Percentiles rank a stretch among this genome's conserved stretches.
Conservation (phyloP, 2,329 filamentous ascomycete genomes). For the Apiospora arundinis region DNA sequence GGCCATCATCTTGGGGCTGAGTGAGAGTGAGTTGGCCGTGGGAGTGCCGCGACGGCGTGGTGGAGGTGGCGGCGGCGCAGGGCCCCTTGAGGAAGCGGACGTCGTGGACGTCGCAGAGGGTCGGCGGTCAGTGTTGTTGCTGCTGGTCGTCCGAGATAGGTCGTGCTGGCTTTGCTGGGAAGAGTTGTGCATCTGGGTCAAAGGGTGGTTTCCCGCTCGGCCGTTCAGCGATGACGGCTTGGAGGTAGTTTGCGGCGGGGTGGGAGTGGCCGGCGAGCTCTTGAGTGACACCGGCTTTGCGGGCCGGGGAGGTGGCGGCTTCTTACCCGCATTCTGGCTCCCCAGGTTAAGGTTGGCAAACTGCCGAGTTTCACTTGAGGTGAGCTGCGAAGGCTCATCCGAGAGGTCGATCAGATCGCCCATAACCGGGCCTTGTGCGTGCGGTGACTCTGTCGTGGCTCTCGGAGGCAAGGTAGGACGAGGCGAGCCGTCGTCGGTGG, state of each 20-base stretch:
- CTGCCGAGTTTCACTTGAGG: slow-evolving; percentile 42
- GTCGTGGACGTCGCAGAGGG: slow-evolving; percentile 26
- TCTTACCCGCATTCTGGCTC: slow-evolving; percentile 30
- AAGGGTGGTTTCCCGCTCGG: slow-evolving; percentile 40
- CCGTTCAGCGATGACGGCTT: slow-evolving; percentile 37
- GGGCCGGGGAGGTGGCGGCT: slow-evolving; percentile 58
- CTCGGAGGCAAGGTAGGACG: slow-evolving; percentile 45
- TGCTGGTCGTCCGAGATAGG: slow-evolving; percentile 25
- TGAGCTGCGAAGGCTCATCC: slow-evolving; percentile 53
- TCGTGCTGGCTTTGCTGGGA: slow-evolving; percentile 39
- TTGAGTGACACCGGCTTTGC: slow-evolving; percentile 63
- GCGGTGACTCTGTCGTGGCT: slow-evolving; percentile 31
- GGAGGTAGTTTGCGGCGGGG: slow-evolving; percentile 45
- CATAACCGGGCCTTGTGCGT: slow-evolving; percentile 50
- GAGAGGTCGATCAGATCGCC: slow-evolving; percentile 68
- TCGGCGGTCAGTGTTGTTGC: slow-evolving; percentile 26
- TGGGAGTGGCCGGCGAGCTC: slow-evolving; percentile 40
- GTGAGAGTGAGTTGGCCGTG: slow-evolving; percentile 34
- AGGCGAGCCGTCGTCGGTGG: slow-evolving; percentile 29
- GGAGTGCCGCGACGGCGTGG: slow-evolving; percentile 53
- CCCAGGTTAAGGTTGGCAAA: slow-evolving; percentile 38
- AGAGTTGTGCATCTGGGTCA: slow-evolving; percentile 49
- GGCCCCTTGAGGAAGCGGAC: slow-evolving; percentile 26
- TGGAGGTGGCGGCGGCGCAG: slow-evolving; percentile 52
- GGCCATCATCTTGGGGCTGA: slow-evolving; percentile 40